Evolutionary conservation across 352 stramenopile species (phyloP).

Genomic region (Pythium diclinum): DNA sequence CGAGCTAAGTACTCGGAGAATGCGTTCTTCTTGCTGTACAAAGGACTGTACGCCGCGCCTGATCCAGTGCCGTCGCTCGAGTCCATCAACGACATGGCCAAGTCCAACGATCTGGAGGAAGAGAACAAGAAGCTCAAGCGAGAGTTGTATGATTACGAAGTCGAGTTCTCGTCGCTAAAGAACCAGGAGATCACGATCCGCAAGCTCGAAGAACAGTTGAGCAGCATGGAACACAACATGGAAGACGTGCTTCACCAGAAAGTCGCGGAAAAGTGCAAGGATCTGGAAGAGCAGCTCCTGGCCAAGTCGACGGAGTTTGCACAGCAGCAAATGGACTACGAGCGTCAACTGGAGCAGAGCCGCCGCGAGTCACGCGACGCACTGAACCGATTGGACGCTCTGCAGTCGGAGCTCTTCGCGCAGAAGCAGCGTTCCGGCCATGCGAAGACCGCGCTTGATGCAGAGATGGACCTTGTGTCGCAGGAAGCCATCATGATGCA

Average conservation of each 20-base stretch:
- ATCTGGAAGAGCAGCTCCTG: slow-evolving; percentile 59
- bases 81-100: slow-evolving; percentile 48
- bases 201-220: slow-evolving; percentile 91
- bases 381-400: slow-evolving; percentile 77
- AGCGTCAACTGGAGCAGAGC: slow-evolving; percentile 58
- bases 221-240: slow-evolving; percentile 67
- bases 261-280: slow-evolving; percentile 54
- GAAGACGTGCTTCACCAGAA: slow-evolving; percentile 62
- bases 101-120: slow-evolving; percentile 82
- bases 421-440: slow-evolving; percentile 76
- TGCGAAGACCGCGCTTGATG: slow-evolving; percentile 56
- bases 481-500: slow-evolving; percentile 79
- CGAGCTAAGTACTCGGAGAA: slow-evolving; percentile 91
- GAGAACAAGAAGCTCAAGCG: slow-evolving; percentile 89
- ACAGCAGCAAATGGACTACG: slow-evolving; percentile 76
- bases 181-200: slow-evolving; percentile 97
- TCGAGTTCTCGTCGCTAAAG: slow-evolving; percentile 93
- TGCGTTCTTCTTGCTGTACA: slow-evolving; percentile 87
- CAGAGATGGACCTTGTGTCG: slow-evolving; percentile 88
- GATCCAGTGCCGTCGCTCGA: slow-evolving; percentile 80
- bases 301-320: slow-evolving; percentile 75
- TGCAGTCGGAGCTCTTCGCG: slow-evolving; percentile 91
- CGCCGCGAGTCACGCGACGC: slow-evolving; percentile 60
- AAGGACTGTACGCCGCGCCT: slow-evolving; percentile 78
- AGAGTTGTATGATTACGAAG: slow-evolving; percentile 92